These are phyloP conservation scores for Vitis labrusca DNA, from an alignment of 164 flowering plant species.

Conservation along the genomic window DNA sequence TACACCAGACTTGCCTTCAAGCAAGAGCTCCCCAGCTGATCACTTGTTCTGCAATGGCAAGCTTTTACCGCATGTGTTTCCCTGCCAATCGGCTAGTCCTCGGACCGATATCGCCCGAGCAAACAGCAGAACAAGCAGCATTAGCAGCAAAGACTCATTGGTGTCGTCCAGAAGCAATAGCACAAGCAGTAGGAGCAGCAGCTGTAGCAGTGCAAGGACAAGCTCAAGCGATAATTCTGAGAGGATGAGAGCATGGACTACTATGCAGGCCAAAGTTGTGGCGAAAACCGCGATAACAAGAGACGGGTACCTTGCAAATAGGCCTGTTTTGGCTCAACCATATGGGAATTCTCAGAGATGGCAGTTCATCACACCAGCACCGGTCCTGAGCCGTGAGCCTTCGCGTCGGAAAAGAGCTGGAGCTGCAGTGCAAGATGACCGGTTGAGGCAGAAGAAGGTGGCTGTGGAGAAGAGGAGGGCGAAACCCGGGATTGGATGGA, in stretches of 20 bases:
- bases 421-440: slow-evolving; percentile 9
- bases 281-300: slow-evolving; percentile 11
- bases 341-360: slow-evolving; percentile 46
- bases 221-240: slow-evolving; percentile 47
- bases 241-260: slow-evolving; percentile 3
- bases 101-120: slow-evolving; percentile 1
- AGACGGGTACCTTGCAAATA: slow-evolving; percentile 1
- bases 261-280: not conserved
- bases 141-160: slow-evolving; percentile 53
- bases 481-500: slow-evolving; percentile 31
- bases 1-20: slow-evolving; percentile 43
- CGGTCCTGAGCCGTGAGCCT: slow-evolving; percentile 31
- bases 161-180: slow-evolving; percentile 64
- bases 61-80: slow-evolving; percentile 63
- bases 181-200: slow-evolving; percentile 60
- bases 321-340: slow-evolving; percentile 20
- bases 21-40: slow-evolving; percentile 57
- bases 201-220: slow-evolving; percentile 54
- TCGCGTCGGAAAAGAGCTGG: slow-evolving; percentile 11
- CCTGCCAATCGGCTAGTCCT: slow-evolving; percentile 19
- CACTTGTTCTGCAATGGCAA: slow-evolving; percentile 63
- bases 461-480: not conserved
- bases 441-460: slow-evolving; percentile 11
- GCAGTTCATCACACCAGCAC: slow-evolving; percentile 52
- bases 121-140: slow-evolving; percentile 45